These are phyloP conservation scores for Colletotrichum tabaci DNA, from an alignment of 2,329 filamentous ascomycete genomes.

Conservation along the genomic window DNA sequence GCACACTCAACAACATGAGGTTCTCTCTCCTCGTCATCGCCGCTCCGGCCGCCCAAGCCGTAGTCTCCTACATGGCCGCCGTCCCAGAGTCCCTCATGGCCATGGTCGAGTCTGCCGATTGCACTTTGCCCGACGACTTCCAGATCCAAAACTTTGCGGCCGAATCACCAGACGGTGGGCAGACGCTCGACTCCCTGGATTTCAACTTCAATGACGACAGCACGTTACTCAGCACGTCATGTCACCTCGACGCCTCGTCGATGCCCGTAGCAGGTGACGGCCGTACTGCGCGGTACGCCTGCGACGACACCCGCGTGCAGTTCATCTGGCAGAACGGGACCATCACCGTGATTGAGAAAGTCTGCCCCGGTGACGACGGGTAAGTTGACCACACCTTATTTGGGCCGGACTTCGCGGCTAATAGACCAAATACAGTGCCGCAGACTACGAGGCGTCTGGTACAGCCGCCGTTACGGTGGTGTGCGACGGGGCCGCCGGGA, in stretches of 20 bases:
- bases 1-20: conserved; percentile 34
- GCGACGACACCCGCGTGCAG: conserved; percentile 57
- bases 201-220: conserved; percentile 59
- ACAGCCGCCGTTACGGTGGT: conserved; percentile 41
- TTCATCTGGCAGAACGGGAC: conserved; percentile 59
- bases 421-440: conserved; percentile 43
- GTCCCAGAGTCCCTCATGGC: conserved; percentile 42
- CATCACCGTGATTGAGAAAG: conserved; percentile 61
- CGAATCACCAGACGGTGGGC: conserved; percentile 52
- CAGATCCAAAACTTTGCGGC: conserved; percentile 56
- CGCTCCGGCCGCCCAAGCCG: conserved; percentile 41
- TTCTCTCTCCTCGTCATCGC: conserved; percentile 39
- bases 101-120: conserved; percentile 46
- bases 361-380: conserved; percentile 57
- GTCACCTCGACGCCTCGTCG: conserved; percentile 61
- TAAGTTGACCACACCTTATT: conserved; percentile 46
- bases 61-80: conserved; percentile 42
- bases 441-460: conserved; percentile 52
- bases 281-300: conserved; percentile 57
- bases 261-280: conserved; percentile 50
- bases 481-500: conserved; percentile 27
- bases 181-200: conserved; percentile 51
- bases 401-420: not conserved
- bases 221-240: conserved; percentile 59
- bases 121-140: conserved; percentile 57